Evolutionary conservation across 495 filamentous ascomycete genomes (phyloP), one percentile per base, ranked within the genome.

Genomic region (Xylaria intraflava): DNA sequence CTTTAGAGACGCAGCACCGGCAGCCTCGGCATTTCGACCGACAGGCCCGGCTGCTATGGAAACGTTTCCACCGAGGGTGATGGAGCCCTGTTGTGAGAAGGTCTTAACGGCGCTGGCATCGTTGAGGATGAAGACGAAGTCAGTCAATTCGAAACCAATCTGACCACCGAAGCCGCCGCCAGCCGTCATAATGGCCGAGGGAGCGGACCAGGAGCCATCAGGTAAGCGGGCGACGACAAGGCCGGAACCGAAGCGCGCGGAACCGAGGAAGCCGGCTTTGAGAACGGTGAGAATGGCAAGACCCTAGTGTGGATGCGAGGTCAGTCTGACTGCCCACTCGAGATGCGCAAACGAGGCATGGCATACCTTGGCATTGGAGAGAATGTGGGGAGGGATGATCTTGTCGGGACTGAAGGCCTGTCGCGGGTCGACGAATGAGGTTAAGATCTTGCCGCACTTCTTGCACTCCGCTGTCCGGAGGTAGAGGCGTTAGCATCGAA

Each of bases 91-190:
- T 69, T 97, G 92, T 2, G 93, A 91, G 69, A 97, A 97, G 31
- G 93, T 93, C 66, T 87, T 88, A 36, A 98, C 93, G 22, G 93
- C 93, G 36, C 79, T 82, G 36, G 84, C 79, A 65, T 98, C 93
- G 69, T 98, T 98, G 45, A 98, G 83, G 54, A 97, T 96, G 76
- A 98, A 97, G 61, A 98, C 94, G 67, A 98, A 97, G 66, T 98
- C 93, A 38, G 94, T 97, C 55, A 98, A 74, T 69, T 98, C 93
- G 74, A 95, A 92, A 27, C 93, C 93, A 64, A 98, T 95, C 68
- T 98, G 93, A 19, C 93, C 92, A 60, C 93, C 93, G 58, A 97
- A 91, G 23, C 93, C 93, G 51, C 86, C 94, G 60, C 93, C 93
- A 22, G 86, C 87, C 17, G 88, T 93, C 46, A 84, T 83, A 57